These are phyloP conservation scores for Phytophthora aleatoria DNA, from an alignment of 352 stramenopile genomes.

Conservation along the genomic window DNA sequence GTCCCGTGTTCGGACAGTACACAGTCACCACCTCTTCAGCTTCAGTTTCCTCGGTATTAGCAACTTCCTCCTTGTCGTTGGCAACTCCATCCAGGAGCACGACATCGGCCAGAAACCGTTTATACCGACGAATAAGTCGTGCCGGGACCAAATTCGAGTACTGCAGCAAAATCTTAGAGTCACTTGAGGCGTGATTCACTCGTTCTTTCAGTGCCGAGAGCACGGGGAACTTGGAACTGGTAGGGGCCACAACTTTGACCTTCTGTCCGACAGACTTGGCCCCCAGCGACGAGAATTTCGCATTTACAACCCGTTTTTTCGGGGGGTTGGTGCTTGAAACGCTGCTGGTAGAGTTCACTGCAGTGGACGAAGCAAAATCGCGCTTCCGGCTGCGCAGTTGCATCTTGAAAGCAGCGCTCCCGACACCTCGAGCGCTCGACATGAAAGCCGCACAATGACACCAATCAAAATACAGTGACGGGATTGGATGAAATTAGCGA, in stretches of 20 bases:
- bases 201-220: constrained; percentile 37
- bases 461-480: constrained; percentile 8
- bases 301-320: constrained; percentile 26
- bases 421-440: constrained; percentile 13
- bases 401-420: constrained; percentile 29
- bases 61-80: constrained; percentile 9
- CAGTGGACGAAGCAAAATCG: constrained; percentile 21
- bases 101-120: constrained; percentile 83
- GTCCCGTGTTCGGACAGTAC: constrained; percentile 84
- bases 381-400: constrained; percentile 49
- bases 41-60: constrained; percentile 14
- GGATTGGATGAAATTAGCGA: constrained; percentile 22
- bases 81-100: constrained; percentile 44
- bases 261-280: constrained; percentile 11
- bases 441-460: constrained; percentile 10
- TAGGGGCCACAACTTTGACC: constrained; percentile 9
- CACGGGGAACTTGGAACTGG: constrained; percentile 25
- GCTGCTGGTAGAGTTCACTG: not conserved
- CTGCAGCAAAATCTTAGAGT: constrained; percentile 45
- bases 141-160: constrained; percentile 65
- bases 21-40: constrained; percentile 55
- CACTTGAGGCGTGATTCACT: constrained; percentile 6
- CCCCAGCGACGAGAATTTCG: constrained; percentile 7
- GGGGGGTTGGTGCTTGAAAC: not conserved
- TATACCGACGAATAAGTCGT: constrained; percentile 74